phyloP scores from a whole-genome alignment of 345 rosid genomes.

The Eucalyptus curtisii region DNA sequence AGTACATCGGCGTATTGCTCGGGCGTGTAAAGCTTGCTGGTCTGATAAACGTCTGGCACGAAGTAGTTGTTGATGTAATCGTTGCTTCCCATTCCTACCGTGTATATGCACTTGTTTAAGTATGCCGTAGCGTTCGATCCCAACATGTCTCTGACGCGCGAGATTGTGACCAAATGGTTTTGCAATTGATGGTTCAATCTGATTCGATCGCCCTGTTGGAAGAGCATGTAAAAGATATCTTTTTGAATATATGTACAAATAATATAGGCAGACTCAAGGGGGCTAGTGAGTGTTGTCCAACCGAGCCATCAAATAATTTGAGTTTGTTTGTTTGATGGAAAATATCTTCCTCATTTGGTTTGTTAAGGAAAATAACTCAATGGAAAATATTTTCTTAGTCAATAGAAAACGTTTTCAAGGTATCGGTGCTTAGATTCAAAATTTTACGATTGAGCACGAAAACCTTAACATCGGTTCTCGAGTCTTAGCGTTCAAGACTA shows the following conservation, averaged over 20 bases:
- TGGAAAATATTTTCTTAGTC: too few species aligned
- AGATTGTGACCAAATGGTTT: background rate
- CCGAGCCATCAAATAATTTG: background rate
- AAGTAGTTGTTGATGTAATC: slow-evolving; percentile 28
- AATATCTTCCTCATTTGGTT: too few species aligned
- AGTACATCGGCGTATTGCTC: slow-evolving; percentile 7
- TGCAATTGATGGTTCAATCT: background rate
- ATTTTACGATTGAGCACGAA: too few species aligned
- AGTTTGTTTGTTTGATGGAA: too few species aligned
- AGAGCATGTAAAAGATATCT: background rate
- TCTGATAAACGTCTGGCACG: slow-evolving; percentile 1
- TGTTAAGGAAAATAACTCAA: too few species aligned
- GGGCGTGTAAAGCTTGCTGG: background rate
- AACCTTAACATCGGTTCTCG: too few species aligned
- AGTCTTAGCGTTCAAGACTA: too few species aligned
- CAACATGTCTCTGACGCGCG: background rate
- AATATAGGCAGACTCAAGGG: background rate
- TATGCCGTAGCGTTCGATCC: background rate
- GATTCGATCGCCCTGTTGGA: background rate
- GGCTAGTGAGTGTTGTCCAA: background rate
- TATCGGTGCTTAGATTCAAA: too few species aligned
- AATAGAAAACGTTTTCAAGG: accelerated
- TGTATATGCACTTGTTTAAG: slow-evolving; percentile 14
- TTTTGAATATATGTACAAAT: background rate
- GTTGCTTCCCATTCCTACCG: slow-evolving; percentile 20